Percentiles rank a stretch among this genome's conserved stretches.
Conservation (phyloP, 1,139 yeast species). For the Blastobotrys malaysiensis region DNA sequence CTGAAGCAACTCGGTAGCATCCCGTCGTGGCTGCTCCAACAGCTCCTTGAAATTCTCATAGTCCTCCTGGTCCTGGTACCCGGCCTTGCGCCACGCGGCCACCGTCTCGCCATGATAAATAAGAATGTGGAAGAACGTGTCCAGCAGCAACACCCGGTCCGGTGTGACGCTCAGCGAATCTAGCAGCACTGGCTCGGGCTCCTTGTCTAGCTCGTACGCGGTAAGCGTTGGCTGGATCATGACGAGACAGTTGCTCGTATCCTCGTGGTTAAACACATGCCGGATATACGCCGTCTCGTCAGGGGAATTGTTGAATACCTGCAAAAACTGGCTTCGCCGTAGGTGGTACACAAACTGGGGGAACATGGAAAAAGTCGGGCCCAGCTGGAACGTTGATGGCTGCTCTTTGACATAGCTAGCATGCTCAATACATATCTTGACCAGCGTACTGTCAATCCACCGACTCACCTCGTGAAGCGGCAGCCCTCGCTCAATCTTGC, state of each 20-base stretch:
- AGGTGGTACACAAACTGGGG: conserved; percentile 74
- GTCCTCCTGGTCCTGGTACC: conserved; percentile 61
- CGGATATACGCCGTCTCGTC: conserved; percentile 71
- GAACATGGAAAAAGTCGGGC: conserved; percentile 62
- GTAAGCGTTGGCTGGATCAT: conserved; percentile 76
- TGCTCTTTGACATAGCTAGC: conserved; percentile 70
- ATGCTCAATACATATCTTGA: conserved; percentile 69
- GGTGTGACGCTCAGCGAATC: conserved; percentile 65
- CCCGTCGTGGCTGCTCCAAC: conserved; percentile 59
- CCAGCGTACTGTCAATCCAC: conserved; percentile 70
- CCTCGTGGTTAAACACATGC: conserved; percentile 63
- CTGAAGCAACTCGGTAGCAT: conserved; percentile 59
- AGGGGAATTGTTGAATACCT: conserved; percentile 71
- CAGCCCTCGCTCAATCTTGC: conserved; percentile 44
- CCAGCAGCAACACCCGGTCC: conserved; percentile 55
- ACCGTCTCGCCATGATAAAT: conserved; percentile 65
- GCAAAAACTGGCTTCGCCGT: conserved; percentile 63
- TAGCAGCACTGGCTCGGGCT: conserved; percentile 58
- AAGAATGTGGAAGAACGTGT: conserved; percentile 68
- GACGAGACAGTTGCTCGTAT: conserved; percentile 55
- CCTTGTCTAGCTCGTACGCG: conserved; percentile 56
- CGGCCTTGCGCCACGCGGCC: conserved; percentile 65
- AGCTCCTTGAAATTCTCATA: conserved; percentile 57
- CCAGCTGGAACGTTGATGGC: conserved; percentile 61
- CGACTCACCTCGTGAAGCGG: conserved; percentile 61